These are phyloP conservation scores for Erythrobasidium hasegawianum DNA, from an alignment of 1,284 basidiomycete species.

Conservation along the genomic window DNA sequence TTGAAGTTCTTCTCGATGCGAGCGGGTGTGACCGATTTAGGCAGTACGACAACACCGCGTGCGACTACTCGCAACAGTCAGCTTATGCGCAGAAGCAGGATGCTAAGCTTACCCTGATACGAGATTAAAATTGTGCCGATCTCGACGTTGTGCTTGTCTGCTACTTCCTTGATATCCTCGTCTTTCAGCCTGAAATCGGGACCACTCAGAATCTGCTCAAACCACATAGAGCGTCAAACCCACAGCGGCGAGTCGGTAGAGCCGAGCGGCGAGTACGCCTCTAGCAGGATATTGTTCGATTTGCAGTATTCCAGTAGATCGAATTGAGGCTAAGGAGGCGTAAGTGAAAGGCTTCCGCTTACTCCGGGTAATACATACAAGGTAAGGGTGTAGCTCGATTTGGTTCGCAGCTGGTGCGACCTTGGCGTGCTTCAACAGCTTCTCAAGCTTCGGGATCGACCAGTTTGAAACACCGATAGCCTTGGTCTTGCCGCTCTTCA, in stretches of 20 bases:
- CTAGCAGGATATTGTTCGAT: conserved; percentile 64
- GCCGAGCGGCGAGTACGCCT: conserved; percentile 81
- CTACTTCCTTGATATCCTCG: conserved; percentile 57
- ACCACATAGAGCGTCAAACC: too few species aligned
- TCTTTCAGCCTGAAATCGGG: conserved; percentile 52
- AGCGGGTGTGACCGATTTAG: conserved; percentile 69
- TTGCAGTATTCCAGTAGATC: conserved; percentile 65
- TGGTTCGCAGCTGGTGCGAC: conserved; percentile 76
- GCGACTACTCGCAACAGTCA: conserved; percentile 46
- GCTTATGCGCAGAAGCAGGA: neutral
- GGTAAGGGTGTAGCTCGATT: conserved; percentile 80
- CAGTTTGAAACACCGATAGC: conserved; percentile 68
- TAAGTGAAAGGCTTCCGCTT: neutral
- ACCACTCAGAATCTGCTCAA: too few species aligned
- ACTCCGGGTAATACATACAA: conserved; percentile 50
- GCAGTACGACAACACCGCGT: conserved; percentile 65
- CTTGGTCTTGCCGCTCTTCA: conserved; percentile 56
- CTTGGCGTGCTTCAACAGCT: conserved; percentile 52
- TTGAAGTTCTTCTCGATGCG: conserved; percentile 71
- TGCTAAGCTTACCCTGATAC: conserved; percentile 49
- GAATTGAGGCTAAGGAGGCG: conserved; percentile 56
- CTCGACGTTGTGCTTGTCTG: conserved; percentile 57
- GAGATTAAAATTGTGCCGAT: conserved; percentile 65
- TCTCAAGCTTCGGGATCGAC: conserved; percentile 27
- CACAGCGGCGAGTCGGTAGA: conserved; percentile 68